A percentile compares a stretch with the other conserved stretches of the same genome.
These are phyloP conservation scores for Megacollybia platyphylla DNA, from an alignment of 1,284 basidiomycete species.

Conservation along the genomic window DNA sequence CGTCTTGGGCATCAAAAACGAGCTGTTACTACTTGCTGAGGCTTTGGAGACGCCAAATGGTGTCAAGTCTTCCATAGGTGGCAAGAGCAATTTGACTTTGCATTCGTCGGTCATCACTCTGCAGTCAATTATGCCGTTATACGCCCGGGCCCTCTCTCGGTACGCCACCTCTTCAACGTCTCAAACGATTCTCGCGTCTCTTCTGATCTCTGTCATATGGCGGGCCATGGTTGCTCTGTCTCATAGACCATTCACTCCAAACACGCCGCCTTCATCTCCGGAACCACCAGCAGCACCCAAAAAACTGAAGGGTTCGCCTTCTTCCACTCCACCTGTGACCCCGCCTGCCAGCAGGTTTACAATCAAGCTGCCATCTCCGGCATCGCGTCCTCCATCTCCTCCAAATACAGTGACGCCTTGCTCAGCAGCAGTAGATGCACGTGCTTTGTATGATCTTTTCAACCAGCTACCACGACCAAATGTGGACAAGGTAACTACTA, in stretches of 20 bases:
- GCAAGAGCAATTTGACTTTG: constrained; percentile 22
- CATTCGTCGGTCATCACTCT: constrained; percentile 52
- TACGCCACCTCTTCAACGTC: constrained; percentile 39
- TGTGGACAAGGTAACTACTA: constrained; percentile 26
- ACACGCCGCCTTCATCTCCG: constrained; percentile 32
- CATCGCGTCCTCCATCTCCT: constrained; percentile 56
- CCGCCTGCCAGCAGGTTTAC: constrained; percentile 49
- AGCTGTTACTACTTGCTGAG: constrained; percentile 46
- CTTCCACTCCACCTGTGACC: constrained; percentile 39
- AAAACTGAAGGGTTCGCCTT: constrained; percentile 27
- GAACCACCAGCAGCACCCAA: constrained; percentile 19
- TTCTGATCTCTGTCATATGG: constrained; percentile 65
- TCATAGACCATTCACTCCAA: constrained; percentile 31
- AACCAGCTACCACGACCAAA: constrained; percentile 47
- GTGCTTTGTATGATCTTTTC: constrained; percentile 46
- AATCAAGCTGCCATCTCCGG: constrained; percentile 44
- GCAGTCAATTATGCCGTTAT: constrained; percentile 45
- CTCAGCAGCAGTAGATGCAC: constrained; percentile 41
- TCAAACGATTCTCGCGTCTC: constrained; percentile 48
- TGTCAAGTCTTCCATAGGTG: constrained; percentile 19
- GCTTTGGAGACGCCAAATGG: constrained; percentile 36
- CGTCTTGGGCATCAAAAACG: constrained; percentile 44
- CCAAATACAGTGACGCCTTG: constrained; percentile 20
- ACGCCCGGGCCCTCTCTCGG: constrained; percentile 42
- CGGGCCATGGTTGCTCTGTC: constrained; percentile 55